Base-by-base conservation (phyloP, 768 basidiomycete species). In the Kwoniella shandongensis region DNA sequence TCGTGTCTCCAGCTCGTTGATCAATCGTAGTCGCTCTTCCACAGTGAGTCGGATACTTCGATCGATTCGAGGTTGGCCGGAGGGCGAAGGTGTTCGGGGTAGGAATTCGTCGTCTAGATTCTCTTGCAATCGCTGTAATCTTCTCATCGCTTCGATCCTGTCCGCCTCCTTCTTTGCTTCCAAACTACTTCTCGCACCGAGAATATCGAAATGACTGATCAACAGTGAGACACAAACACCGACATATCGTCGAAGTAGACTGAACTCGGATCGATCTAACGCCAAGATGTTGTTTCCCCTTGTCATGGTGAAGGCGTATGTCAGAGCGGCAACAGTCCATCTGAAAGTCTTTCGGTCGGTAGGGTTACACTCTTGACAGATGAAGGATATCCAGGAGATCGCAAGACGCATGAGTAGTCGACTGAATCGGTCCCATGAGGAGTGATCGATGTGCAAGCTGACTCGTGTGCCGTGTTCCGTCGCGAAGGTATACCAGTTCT, bases 311-410 rank as follows among this genome's bases (percentile, higher is more conserved):
- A 90, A 84, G 1, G 91, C 86, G 72, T 92, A 97, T 72, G 96
- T 91, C 27, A 99, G 83, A 1, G 96, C 93, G 56, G 87, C 89
- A 51, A 99, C 92, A 7, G 96, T 93, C 93, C 93, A 98, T 73
- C 89, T 88, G 82, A 99, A 99, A 0, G 91, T 98, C 75, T 87
- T 88, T 55, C 91, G 84, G 75, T 98, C 93, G 30, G 89, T 88
- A 7, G 93, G 91, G 66, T 96, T 89, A 78, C 96, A 99, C 67
- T 93, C 90, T 71, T 97, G 92, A 78, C 91, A 96, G 62, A 98
- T 94, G 80, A 99, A 98, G 41, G 91, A 87, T 30, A 98, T 90
- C 94, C 94, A 99, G 12, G 89, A 88, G 66, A 98, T 97, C 10
- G 93, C 91, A 50, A 98, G 83, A 59, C 85, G 87, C 76, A 93